These are phyloP conservation scores for Paramecium tetraurelia DNA, from an alignment of 73 alveolate genomes.

Conservation along the genomic window DNA sequence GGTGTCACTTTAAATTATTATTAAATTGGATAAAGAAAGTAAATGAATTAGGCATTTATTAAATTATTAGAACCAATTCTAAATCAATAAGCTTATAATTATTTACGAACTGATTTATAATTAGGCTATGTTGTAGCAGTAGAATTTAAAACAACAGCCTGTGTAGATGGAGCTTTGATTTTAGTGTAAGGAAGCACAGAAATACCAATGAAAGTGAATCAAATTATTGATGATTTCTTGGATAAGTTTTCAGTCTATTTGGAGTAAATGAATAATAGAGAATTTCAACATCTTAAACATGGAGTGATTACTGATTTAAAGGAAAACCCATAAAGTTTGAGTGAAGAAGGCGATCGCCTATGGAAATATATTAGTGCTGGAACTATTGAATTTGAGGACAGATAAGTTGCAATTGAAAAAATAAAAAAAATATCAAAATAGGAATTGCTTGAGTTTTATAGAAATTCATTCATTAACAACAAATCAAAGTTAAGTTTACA, in stretches of 20 bases:
- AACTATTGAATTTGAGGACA: background rate
- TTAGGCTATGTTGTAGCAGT: background rate
- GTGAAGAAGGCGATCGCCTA: constrained; percentile 16
- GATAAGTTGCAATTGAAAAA: background rate
- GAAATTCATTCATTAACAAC: background rate
- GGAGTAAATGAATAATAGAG: background rate
- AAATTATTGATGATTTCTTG: background rate
- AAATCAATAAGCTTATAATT: background rate
- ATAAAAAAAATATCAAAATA: background rate
- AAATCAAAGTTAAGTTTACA: constrained; percentile 3
- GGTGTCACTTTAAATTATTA: constrained; percentile 38
- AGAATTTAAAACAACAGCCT: background rate
- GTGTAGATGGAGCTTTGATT: background rate
- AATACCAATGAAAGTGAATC: background rate
- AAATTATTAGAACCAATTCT: background rate
- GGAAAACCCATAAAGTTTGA: background rate
- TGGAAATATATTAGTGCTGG: constrained; percentile 26
- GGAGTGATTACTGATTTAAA: background rate
- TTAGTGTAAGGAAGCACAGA: background rate
- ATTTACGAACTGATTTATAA: background rate
- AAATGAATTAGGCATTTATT: background rate
- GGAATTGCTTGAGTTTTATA: background rate
- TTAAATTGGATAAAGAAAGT: constrained; percentile 39
- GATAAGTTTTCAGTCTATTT: background rate
- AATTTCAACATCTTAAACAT: background rate